Evolutionary conservation across 352 stramenopile genomes (phyloP).

Genomic region (Globisporangium orthogonon): DNA sequence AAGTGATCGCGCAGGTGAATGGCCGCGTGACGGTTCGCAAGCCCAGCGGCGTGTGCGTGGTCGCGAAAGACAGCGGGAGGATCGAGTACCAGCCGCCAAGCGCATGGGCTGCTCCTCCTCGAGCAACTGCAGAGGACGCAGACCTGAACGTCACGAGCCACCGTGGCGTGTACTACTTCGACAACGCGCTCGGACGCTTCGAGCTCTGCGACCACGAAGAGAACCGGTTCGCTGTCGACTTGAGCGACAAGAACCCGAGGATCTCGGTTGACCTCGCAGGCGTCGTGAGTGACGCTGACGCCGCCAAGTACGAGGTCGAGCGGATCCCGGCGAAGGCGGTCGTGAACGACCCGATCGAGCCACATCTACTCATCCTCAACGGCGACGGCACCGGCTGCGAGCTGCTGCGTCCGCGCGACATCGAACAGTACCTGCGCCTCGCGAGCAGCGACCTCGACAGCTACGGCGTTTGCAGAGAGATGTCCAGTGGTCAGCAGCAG

Average conservation of each 20-base stretch:
- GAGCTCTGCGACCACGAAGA: constrained; percentile 65
- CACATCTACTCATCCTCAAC: constrained; percentile 63
- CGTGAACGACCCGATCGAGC: constrained; percentile 73
- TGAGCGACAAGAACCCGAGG: constrained; percentile 21
- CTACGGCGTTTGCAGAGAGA: background rate
- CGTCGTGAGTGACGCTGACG: constrained; percentile 44
- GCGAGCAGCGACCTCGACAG: background rate
- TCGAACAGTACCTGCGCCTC: constrained; percentile 19
- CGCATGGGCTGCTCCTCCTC: background rate
- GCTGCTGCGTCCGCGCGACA: constrained; percentile 45
- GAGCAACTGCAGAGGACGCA: constrained; percentile 28
- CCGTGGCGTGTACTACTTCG: constrained; percentile 73
- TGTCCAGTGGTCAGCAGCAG: background rate
- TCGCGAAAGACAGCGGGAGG: constrained; percentile 66
- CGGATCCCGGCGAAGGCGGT: constrained; percentile 49
- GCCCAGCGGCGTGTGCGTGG: constrained; percentile 30
- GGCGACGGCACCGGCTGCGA: constrained; percentile 65
- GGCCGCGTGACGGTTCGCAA: constrained; percentile 48
- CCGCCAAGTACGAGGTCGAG: constrained; percentile 37
- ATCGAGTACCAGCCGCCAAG: constrained; percentile 37
- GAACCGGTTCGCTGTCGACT: constrained; percentile 51
- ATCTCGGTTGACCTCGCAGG: constrained; percentile 53
- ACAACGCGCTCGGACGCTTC: constrained; percentile 40
- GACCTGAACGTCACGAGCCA: constrained; percentile 51
- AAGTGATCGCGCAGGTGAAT: constrained; percentile 70